Evolutionary conservation across 1,139 yeast genomes (phyloP).

Genomic region (Blastobotrys niveus): DNA sequence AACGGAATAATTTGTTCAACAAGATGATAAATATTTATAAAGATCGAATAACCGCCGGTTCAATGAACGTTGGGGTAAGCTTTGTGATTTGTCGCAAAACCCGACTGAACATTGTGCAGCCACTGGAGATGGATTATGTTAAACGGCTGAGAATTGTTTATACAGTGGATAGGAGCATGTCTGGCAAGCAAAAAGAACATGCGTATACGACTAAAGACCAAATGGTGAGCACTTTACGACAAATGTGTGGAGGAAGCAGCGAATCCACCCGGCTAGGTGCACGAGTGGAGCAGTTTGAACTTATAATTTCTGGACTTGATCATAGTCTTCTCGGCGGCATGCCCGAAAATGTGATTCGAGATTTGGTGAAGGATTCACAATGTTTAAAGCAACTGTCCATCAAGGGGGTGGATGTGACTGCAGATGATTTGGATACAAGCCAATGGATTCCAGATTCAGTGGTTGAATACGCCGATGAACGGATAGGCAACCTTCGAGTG

Average conservation of each 20-base stretch:
- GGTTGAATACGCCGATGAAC: conserved; percentile 1
- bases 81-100: conserved; percentile 6
- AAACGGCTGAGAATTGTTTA: conserved; percentile 6
- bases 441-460: conserved; percentile 6
- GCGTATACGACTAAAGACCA: background rate
- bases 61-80: conserved; percentile 1
- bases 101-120: background rate
- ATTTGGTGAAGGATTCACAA: background rate
- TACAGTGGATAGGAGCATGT: background rate
- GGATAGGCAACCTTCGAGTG: background rate
- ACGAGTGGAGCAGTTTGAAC: conserved; percentile 2
- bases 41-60: background rate
- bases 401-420: conserved; percentile 1
- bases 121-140: conserved; percentile 6
- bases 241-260: conserved; percentile 12
- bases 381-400: background rate
- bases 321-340: background rate
- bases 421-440: background rate
- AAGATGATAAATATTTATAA: background rate
- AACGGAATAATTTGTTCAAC: conserved; percentile 1
- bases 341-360: background rate
- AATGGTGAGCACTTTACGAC: background rate
- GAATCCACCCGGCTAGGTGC: background rate
- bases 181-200: background rate
- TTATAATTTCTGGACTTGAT: background rate